Base-by-base conservation (phyloP, 352 stramenopile genomes). In the Nothophytophthora sp. region DNA sequence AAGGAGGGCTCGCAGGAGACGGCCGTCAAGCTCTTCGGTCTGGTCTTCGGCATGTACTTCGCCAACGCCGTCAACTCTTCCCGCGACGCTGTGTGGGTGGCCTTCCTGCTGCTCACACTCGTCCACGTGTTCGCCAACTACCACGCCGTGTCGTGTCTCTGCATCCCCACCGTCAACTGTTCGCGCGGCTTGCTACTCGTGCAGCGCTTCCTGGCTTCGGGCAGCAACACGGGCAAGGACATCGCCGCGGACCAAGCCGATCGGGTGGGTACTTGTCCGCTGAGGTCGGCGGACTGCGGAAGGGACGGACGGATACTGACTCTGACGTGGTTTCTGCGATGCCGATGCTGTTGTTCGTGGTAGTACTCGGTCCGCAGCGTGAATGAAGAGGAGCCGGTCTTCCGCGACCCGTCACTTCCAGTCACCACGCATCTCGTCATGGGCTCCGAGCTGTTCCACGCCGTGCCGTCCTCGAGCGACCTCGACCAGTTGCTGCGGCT, bases 1-100 rank as follows among this genome's bases (percentile, higher is more conserved):
- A 99, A 99, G 63, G 96, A 99, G 72, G 92, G 85, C 0, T 97
- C 93, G 0, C 96, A 99, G 67, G 96, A 99, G 79, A 98, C 95
- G 6, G 76, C 96, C 0, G 94, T 98, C 6, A 98, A 92, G 55
- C 74, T 99, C 4, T 72, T 98, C 51, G 96, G 96, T 4, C 85
- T 99, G 50, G 49, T 96, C 15, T 83, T 92, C 30, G 93, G 75
- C 59, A 92, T 90, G 74, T 88, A 91, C 65, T 90, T 92, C 60
- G 75, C 76, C 42, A 88, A 84, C 55, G 75, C 70, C 18, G 72
- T 90, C 32, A 87, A 92, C 38, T 70, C 71, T 33, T 90, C 78
- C 10, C 54, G 57, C 29, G 58, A 58, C 38, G 76, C 77, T 1
- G 67, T 90, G n/a, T 98, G 94, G 94, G 55, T 82, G 24, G 83